Conservation (phyloP, 2,329 filamentous ascomycete genomes). For the Aureobasidium sp. region DNA sequence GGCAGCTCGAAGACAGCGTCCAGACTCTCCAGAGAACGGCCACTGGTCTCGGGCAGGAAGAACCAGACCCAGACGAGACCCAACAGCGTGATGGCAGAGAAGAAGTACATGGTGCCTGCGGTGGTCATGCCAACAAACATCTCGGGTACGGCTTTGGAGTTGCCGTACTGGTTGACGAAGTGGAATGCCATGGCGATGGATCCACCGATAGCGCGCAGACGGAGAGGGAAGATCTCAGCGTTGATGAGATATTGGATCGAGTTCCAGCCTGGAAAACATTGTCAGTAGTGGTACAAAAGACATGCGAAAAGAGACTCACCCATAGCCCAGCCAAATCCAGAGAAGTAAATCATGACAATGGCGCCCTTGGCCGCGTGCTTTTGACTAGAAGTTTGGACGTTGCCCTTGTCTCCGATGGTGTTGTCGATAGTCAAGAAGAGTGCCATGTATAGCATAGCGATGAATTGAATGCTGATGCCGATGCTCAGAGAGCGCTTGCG, state of each 20-base stretch:
- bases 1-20: conserved; percentile 53
- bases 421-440: conserved; percentile 54
- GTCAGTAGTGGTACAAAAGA: not conserved
- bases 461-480: conserved; percentile 44
- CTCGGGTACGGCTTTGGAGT: conserved; percentile 64
- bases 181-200: conserved; percentile 71
- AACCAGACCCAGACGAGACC: conserved; percentile 59
- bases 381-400: conserved; percentile 43
- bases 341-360: conserved; percentile 49
- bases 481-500: conserved; percentile 53
- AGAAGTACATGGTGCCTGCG: conserved; percentile 72
- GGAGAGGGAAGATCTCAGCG: conserved; percentile 68
- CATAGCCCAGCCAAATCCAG: conserved; percentile 62
- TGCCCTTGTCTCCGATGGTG: conserved; percentile 44
- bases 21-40: conserved; percentile 51
- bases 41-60: conserved; percentile 45
- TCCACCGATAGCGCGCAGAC: conserved; percentile 63
- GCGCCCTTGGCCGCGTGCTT: conserved; percentile 58
- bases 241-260: conserved; percentile 73
- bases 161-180: conserved; percentile 73
- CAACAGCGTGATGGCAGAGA: conserved; percentile 59
- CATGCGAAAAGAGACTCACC: conserved; percentile 23
- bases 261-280: conserved; percentile 49
- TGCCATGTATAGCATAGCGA: conserved; percentile 50
- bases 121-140: conserved; percentile 58